Evolutionary conservation across 75 land plant species (phyloP).

Genomic region (Pseudotsuga menziesii): DNA sequence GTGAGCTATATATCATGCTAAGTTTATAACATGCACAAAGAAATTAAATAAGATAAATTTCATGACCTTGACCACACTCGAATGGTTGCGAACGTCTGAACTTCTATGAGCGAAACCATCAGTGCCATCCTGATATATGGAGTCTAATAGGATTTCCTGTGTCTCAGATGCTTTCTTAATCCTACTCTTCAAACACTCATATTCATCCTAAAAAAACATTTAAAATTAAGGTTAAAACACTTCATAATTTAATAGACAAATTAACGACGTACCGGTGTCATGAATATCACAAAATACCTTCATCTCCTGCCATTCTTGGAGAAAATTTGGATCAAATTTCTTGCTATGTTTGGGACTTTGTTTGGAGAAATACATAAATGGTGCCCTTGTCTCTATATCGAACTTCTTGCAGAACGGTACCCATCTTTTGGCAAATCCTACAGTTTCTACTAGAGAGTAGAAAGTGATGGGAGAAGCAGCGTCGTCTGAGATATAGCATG

Average conservation of each 20-base stretch:
- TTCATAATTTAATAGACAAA: not conserved
- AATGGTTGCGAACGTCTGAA: not conserved
- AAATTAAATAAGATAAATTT: too few species aligned
- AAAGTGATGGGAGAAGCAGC: constrained; percentile 7
- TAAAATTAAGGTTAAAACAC: too few species aligned
- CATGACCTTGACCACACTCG: not conserved
- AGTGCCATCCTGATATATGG: not conserved
- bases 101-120: not conserved
- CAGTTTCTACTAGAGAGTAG: constrained; percentile 1
- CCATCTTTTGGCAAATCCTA: not conserved
- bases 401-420: constrained; percentile 5
- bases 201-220: too few species aligned
- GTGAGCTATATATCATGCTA: too few species aligned
- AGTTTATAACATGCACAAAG: too few species aligned
- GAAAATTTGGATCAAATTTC: too few species aligned
- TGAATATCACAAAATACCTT: too few species aligned
- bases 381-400: constrained; percentile 8
- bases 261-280: too few species aligned
- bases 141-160: not conserved
- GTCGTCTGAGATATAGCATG: constrained; percentile 21
- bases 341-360: too few species aligned
- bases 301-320: too few species aligned
- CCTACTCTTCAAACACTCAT: not conserved
- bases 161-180: constrained; percentile 1
- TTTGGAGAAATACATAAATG: not conserved